Base-by-base conservation (phyloP, 257 asterid genomes). In the Leptodermis oblonga region DNA sequence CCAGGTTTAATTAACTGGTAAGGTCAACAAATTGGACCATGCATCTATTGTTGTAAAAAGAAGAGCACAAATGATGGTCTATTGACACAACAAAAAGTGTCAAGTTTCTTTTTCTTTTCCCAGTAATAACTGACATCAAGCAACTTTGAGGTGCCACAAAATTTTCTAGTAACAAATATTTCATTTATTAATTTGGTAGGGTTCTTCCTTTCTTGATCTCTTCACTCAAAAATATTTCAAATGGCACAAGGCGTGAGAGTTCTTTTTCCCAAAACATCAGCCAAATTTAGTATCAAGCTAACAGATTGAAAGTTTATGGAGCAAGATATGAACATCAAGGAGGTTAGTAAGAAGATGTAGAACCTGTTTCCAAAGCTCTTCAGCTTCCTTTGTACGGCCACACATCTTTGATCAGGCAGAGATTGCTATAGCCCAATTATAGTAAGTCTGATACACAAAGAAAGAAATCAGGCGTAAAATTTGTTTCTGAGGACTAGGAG, bases 321-420 rank as follows among this genome's bases (percentile, higher is more conserved):
- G 20, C 42, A 26, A n/a, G 25, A 52, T 12, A 45, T 20, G 62
- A 51, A 22, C 39, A n/a, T 22, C 49, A 22, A 22, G 58, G 4
- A 67, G 37, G 17, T 25, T 3, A 26, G 26, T 20, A 68, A 12
- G 25, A 59, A 67, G 37, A 65, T 10, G 39, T 58, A 62, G 55
- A 68, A 89, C 97, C 96, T 86, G 96, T 79, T 91, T 89, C 99
- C 98, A 92, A 51, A 91, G 85, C 76, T 94, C 99, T 85, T 94
- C 99, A 54, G 98, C 99, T 83, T 94, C 99, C 83, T 89, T 94
- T 73, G 99, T 94, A 78, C 98, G 98, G 66, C 99, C 99, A 51
- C 99, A 89, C 86, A 92, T 91, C 82, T 94, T 94, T 7, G 99
- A 98, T 64, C 98, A 84, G 79, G 91, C 99, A 55, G 99, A 94